Evolutionary conservation across 345 rosid genomes (phyloP), one percentile per base, ranked within the genome.

Genomic region (Salix exigua): DNA sequence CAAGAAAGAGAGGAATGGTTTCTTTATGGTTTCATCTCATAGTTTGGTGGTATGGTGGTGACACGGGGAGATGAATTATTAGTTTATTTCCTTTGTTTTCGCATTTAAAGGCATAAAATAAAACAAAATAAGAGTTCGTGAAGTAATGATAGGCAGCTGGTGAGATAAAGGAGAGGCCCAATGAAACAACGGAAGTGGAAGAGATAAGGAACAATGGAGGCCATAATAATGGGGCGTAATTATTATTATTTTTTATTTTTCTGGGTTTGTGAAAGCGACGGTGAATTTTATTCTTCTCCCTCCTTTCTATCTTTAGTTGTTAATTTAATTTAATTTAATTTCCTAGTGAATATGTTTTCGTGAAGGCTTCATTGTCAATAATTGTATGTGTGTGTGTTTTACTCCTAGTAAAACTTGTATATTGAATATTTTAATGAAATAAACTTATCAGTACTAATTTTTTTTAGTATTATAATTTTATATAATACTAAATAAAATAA

Each of bases 151-250:
- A 50, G 53, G 66, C 28, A 72, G 11, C 67, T 14, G 66, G 51
- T 62, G 44, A 17, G 68, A 44, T 40, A 72, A 79, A 76, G 80
- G 78, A 72, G 70, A 79, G 80, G 87, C 75, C 85, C 76, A 84
- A 82, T 77, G 81, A 77, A 73, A 70, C 67, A 78, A 68, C 63
- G 75, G 51, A 55, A 81, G 65, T 66, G 84, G 80, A 82, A 84
- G 85, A 73, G 89, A 89, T 86, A 83, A 88, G 87, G 82, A 80
- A 50, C 82, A 83, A 82, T 53, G 68, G 78, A 77, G 80, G 81
- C 85, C 90, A 81, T 85, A 86, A 83, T 86, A 88, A 83, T 82
- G 75, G 73, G 73, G n/a, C 37, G 10, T 37, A 23, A 53, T 69
- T n/a, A n/a, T 18, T 42, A 23, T 26, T 60, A 50, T 46, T 73